These are phyloP conservation scores for Thielaviopsis ethacetica DNA, from an alignment of 2,329 filamentous ascomycete genomes.

Conservation along the genomic window DNA sequence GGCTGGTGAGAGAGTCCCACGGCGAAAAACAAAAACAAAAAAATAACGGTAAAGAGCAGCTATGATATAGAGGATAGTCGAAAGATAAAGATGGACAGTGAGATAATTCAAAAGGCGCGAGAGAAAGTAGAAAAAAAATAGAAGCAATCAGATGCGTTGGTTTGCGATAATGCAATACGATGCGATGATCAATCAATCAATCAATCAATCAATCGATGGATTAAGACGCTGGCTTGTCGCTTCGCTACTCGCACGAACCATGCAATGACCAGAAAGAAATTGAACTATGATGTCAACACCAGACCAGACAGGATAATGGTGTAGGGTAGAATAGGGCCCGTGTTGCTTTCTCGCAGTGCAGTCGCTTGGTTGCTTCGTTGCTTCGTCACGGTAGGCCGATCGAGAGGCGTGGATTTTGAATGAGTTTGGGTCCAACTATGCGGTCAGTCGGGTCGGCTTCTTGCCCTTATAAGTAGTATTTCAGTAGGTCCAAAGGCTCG, in stretches of 20 bases:
- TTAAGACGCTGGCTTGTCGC: neutral
- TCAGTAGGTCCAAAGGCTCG: no score
- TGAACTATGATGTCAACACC: neutral
- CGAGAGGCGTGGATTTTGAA: neutral
- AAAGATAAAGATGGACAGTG: neutral
- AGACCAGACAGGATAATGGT: neutral
- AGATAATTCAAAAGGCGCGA: neutral
- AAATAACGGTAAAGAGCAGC: neutral
- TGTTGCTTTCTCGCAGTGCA: neutral
- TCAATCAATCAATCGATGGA: neutral
- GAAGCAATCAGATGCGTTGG: neutral
- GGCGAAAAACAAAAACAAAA: neutral
- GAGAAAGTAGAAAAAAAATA: neutral
- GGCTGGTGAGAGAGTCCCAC: neutral
- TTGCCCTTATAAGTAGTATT: no score
- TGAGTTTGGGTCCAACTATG: neutral
- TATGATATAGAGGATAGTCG: neutral
- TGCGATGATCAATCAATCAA: neutral
- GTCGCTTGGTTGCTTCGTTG: neutral
- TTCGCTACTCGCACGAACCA: neutral
- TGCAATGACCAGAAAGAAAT: neutral
- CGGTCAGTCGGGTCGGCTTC: neutral
- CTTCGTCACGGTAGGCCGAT: neutral
- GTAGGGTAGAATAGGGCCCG: neutral
- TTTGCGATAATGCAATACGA: neutral